Base-by-base conservation (phyloP, 495 filamentous ascomycete species). In the Xylaria curta region DNA sequence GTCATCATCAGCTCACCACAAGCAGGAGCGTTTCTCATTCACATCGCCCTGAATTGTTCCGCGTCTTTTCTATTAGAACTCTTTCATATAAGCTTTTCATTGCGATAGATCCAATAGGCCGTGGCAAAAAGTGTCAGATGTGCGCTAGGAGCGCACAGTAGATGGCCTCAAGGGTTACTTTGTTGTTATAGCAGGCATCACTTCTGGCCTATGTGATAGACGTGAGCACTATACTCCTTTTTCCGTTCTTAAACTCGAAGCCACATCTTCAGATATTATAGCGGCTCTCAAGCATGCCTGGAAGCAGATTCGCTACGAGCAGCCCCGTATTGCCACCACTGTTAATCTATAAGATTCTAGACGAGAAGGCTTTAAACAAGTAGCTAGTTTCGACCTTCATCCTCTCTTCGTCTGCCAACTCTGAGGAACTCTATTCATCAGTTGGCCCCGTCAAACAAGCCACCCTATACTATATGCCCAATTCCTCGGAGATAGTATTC, bases 301-400 rank as follows among this genome's bases (percentile, higher is more conserved):
- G 78, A 74, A 73, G 33, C 72, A 74, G 64, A 65, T 78, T 8
- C 78, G 78, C 28, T 70, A 75, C 66, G 74, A 79, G 54, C 76
- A 79, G 28, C 78, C 78, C 9, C 71, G 71, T 21, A 66, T 79
- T 15, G 78, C 78, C 1, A 68, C 72, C 4, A 76, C 53, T 10
- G 36, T 70, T 21, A 76, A 73, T 79, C 3, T 79, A 79, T 46
- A 76, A 79, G 44, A 70, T 72, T 1, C 76, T 72, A 9, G 74
- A 76, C 28, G 71, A 67, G 40, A 66, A 71, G 12, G 76, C 67
- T 10, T 64, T 78, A 6, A 68, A 74, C 58, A 58, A 75, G 28
- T 79, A 74, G 78, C 44, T 78, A 12, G 68, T n/a, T 2, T 74
- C 70, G 40, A 79, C 78, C 7, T 76, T 79, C 46, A 51, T 79